Evolutionary conservation across 2,329 filamentous ascomycete species (phyloP), one percentile per base, ranked within the genome.

Genomic region (Lecanoromycetidae sp.): DNA sequence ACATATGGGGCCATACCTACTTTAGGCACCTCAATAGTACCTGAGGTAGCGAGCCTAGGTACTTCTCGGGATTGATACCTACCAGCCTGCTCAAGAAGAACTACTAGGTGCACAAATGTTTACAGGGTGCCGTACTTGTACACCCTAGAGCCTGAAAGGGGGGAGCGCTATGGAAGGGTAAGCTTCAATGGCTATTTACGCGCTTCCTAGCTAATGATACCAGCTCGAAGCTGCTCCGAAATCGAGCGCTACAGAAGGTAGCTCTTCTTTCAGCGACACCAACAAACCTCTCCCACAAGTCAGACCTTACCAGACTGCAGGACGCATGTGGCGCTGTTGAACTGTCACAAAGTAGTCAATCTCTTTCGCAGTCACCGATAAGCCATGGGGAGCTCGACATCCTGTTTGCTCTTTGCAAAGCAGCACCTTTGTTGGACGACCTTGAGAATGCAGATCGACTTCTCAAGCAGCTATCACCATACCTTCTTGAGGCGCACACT

Each of bases 321-420:
- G 35, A 43, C 19, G 23, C 32, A 17, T 48, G 23, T 19, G 23
- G 33, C n/a, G 23, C 35, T 26, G 10, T 19, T 10, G 27, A 26
- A 29, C n/a, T 15, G 13, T 22, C 19, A n/a, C 19, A 33, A 6
- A 4, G 46, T 17, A 42, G 15, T 12, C 27, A 35, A 20, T 22
- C 25, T 17, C 33, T 46, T 22, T 40, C 46, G 20, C 29, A 26
- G 5, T 22, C 19, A 8, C 43, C 34, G 12, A 49, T 50, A n/a
- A 43, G 33, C 20, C 15, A 23, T 17, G 29, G 43, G 5, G 93
- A 98, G 70, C 82, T 94, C 56, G 90, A 98, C 63, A 84, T 94
- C 44, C 74, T 98, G 22, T 69, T 96, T 22, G 87, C 91, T 35
- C 73, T 98, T 22, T 96, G 90, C 71, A 90, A 88, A 66, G 86